Evolutionary conservation across 495 filamentous ascomycete genomes (phyloP).

Genomic region (Lepidopterella palustris): DNA sequence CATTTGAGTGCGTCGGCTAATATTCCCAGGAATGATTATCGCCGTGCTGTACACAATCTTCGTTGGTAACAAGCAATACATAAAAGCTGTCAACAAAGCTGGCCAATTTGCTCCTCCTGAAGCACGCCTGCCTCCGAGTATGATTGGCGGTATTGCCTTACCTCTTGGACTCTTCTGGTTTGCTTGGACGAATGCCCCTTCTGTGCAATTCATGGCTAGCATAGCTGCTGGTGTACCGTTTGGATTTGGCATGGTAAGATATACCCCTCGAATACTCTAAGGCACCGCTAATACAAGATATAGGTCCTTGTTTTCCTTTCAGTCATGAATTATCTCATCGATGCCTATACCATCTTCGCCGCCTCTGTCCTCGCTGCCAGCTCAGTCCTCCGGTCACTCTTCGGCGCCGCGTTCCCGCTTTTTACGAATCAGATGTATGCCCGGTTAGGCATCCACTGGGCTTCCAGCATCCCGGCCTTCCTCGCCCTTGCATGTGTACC

Average conservation of each 20-base stretch:
- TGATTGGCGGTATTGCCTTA: slow-evolving; percentile 37
- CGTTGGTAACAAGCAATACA: slow-evolving; percentile 35
- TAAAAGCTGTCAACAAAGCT: slow-evolving; percentile 23
- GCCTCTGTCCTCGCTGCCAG: slow-evolving; percentile 76
- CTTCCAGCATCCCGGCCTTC: slow-evolving; percentile 69
- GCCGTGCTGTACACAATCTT: slow-evolving; percentile 43
- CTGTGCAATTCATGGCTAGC: slow-evolving; percentile 61
- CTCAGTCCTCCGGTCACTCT: slow-evolving; percentile 58
- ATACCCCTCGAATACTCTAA: too few species aligned
- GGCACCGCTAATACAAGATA: too few species aligned
- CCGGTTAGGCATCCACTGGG: slow-evolving; percentile 67
- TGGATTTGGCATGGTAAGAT: too few species aligned
- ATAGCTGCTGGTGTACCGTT: slow-evolving; percentile 60
- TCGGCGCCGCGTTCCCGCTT: slow-evolving; percentile 79
- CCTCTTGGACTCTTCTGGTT: slow-evolving; percentile 59
- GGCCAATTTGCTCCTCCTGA: slow-evolving; percentile 40
- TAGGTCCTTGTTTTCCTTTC: too few species aligned
- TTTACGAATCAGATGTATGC: slow-evolving; percentile 75
- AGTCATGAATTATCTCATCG: slow-evolving; percentile 81
- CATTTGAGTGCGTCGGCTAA: too few species aligned
- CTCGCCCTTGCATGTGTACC: slow-evolving; percentile 68
- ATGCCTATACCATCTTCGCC: slow-evolving; percentile 71
- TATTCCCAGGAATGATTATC: too few species aligned
- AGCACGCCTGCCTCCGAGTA: slow-evolving; percentile 41
- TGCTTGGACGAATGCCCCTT: slow-evolving; percentile 62